Conservation (phyloP, 257 asterid species). For the Gardenia jasminoides region DNA sequence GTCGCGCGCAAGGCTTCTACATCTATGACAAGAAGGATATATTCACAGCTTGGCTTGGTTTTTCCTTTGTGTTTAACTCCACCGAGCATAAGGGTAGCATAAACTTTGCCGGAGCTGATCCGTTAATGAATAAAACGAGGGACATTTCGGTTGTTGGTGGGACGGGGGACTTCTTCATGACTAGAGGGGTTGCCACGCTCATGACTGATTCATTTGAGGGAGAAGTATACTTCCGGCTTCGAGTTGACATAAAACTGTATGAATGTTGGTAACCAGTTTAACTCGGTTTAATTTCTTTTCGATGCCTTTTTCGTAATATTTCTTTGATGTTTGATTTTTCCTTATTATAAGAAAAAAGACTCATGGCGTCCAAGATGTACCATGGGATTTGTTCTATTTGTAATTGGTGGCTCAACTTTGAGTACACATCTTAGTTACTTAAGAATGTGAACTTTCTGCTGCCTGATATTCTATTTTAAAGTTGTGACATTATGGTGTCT, state of each 20-base stretch:
- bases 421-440: not conserved
- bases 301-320: too few species aligned
- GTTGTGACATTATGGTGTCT: not conserved
- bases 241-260: conserved; percentile 39
- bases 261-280: conserved; percentile 39
- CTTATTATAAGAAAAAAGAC: not conserved
- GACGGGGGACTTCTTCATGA: conserved; percentile 46
- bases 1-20: conserved; percentile 55
- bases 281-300: not conserved
- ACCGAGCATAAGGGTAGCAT: conserved; percentile 37
- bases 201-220: conserved; percentile 47
- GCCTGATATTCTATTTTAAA: not conserved
- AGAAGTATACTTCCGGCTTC: conserved; percentile 37
- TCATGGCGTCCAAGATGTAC: not conserved
- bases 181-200: conserved; percentile 45
- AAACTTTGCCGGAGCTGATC: conserved; percentile 47
- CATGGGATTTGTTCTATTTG: not conserved
- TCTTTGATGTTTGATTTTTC: too few species aligned
- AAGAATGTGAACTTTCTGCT: not conserved
- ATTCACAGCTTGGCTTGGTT: conserved; percentile 50
- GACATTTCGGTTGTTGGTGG: conserved; percentile 53
- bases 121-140: conserved; percentile 39
- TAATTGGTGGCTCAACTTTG: not conserved
- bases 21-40: conserved; percentile 32
- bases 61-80: conserved; percentile 37